Base-by-base conservation (phyloP, 305 asterid species). In the Salvia sclarea region DNA sequence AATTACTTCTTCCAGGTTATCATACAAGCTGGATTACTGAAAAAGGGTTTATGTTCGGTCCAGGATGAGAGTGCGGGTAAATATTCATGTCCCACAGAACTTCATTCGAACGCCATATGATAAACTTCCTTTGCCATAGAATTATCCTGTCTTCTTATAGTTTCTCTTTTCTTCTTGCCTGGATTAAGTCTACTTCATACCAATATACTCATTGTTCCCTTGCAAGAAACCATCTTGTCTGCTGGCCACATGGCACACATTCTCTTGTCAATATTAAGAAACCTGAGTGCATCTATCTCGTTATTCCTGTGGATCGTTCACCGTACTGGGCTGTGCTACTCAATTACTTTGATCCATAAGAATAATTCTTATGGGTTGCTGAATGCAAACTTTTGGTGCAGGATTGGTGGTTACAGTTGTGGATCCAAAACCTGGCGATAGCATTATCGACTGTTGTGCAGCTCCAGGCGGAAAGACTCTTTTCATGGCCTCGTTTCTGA, bases 381-480 rank as follows among this genome's bases (percentile, higher is more conserved):
- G 62, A 31, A 63, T 58, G 47, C 53, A 28, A 69, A 38, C 68
- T 54, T 57, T 70, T 78, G 60, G 37, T 81, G 81, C 84, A 92
- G 98, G 98, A 60, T 49, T 92, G 84, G 91, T 85, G 68, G 95
- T 92, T 64, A 78, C 73, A 45, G 77, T 90, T 53, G 91, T 92
- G 68, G 93, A 92, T 75, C 98, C 98, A 64, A 86, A 81, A 52
- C 89, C 96, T 21, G 96, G 97, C 58, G 98, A 90, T 76, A 86
- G 64, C 57, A 88, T 92, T 71, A 77, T 92, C 61, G 98, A 92
- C 82, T 92, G 97, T 70, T 92, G 98, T 80, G 98, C 98, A 62
- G 98, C 98, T 57, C 98, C 98, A 20, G 98, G 98, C 58, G 98
- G 98, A 68, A 92, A 92, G 82, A 88, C 97, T 44, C 94, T 92